These are phyloP conservation scores for Pichia scutulata DNA, from an alignment of 805 yeast species.

Conservation along the genomic window DNA sequence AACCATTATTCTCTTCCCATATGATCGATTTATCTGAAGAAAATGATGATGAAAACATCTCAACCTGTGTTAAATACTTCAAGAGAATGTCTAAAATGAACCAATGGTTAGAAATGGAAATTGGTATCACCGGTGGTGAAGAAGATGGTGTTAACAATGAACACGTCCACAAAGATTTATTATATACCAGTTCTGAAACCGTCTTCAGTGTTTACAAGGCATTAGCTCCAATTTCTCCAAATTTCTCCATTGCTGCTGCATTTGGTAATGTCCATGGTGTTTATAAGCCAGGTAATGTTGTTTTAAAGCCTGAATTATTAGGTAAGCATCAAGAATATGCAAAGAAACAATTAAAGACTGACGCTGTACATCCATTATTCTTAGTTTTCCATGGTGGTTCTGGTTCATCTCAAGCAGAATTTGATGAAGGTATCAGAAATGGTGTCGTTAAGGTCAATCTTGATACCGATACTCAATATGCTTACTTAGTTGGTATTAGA, in stretches of 20 bases:
- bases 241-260: slow-evolving; percentile 99
- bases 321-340: slow-evolving; percentile 95
- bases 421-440: slow-evolving; percentile 78
- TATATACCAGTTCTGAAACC: slow-evolving; percentile 94
- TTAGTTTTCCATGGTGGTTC: slow-evolving; percentile 99
- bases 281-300: slow-evolving; percentile 98
- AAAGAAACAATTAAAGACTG: slow-evolving; percentile 50
- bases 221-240: slow-evolving; percentile 83
- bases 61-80: slow-evolving; percentile 90
- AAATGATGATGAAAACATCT: slow-evolving; percentile 91
- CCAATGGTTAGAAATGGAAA: slow-evolving; percentile 99
- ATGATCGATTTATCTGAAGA: slow-evolving; percentile 98
- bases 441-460: slow-evolving; percentile 99
- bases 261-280: slow-evolving; percentile 99
- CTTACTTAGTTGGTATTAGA: slow-evolving; percentile 94
- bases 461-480: slow-evolving; percentile 98
- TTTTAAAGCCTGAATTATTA: slow-evolving; percentile 82
- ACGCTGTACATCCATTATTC: slow-evolving; percentile 66
- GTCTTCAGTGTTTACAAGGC: slow-evolving; percentile 89
- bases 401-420: slow-evolving; percentile 90
- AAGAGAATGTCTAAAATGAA: slow-evolving; percentile 85
- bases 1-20: slow-evolving; percentile 97
- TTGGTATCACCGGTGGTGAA: slow-evolving; percentile 99
- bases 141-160: slow-evolving; percentile 99
- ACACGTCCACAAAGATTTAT: slow-evolving; percentile 73